These are phyloP conservation scores for Stromatinia cepivora DNA, from an alignment of 2,329 filamentous ascomycete species.

Conservation along the genomic window DNA sequence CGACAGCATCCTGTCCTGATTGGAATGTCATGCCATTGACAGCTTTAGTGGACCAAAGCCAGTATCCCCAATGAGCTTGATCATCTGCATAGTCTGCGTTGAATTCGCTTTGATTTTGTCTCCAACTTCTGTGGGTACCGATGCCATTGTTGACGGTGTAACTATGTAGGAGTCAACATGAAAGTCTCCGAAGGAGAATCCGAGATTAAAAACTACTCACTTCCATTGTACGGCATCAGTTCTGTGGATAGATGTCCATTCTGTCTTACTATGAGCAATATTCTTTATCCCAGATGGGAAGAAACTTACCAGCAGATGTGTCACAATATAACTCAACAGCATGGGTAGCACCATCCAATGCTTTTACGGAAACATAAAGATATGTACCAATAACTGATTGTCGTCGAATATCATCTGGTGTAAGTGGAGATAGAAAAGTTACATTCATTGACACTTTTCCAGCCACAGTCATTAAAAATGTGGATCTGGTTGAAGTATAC, in stretches of 20 bases:
- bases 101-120: slow-evolving; percentile 36
- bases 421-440: slow-evolving; percentile 72
- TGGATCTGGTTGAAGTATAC: slow-evolving; percentile 71
- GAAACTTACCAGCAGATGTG: slow-evolving; percentile 61
- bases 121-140: slow-evolving; percentile 32
- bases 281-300: neutral
- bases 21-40: slow-evolving; percentile 61
- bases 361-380: slow-evolving; percentile 61
- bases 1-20: slow-evolving; percentile 62
- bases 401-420: slow-evolving; percentile 62
- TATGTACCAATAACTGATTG: slow-evolving; percentile 73
- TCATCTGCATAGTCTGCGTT: slow-evolving; percentile 39
- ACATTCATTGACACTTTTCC: slow-evolving; percentile 63
- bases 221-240: slow-evolving; percentile 59
- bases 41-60: slow-evolving; percentile 72
- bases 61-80: slow-evolving; percentile 75
- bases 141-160: slow-evolving; percentile 34
- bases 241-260: slow-evolving; percentile 68
- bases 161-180: slow-evolving; percentile 49
- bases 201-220: slow-evolving; percentile 58
- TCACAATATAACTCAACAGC: slow-evolving; percentile 71
- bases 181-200: slow-evolving; percentile 48
- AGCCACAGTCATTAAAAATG: slow-evolving; percentile 66
- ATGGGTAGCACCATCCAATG: slow-evolving; percentile 62
- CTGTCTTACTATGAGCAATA: slow-evolving; percentile 45